Evolutionary conservation across 164 flowering plant genomes (phyloP).

Genomic region (Piper longum): DNA sequence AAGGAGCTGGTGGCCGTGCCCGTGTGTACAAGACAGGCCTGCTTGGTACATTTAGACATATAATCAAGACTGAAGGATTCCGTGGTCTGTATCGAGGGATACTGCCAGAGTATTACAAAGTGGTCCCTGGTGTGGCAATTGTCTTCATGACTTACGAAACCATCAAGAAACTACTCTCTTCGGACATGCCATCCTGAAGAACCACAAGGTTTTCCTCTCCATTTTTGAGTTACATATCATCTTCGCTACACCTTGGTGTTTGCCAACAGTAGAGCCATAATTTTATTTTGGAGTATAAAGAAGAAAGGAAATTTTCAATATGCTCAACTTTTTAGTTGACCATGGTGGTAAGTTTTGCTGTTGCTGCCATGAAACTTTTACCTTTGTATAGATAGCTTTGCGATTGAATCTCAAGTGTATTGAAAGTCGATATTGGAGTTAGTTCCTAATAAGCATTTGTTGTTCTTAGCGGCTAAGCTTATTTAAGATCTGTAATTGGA

Average conservation of each 20-base stretch:
- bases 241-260: neutral
- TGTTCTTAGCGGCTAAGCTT: no score
- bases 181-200: neutral
- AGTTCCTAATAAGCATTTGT: constrained; percentile 1
- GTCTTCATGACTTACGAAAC: constrained; percentile 76
- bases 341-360: constrained; percentile 39
- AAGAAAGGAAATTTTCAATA: constrained; percentile 10
- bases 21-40: constrained; percentile 53
- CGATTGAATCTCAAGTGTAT: constrained; percentile 13
- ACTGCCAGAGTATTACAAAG: constrained; percentile 79
- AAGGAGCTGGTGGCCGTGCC: constrained; percentile 73
- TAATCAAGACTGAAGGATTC: constrained; percentile 46
- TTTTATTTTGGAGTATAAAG: constrained; percentile 7
- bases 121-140: constrained; percentile 75
- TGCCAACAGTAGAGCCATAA: constrained; percentile 4
- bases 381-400: constrained; percentile 23
- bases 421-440: constrained; percentile 3
- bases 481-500: no score
- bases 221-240: neutral
- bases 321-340: constrained; percentile 1
- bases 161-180: constrained; percentile 39
- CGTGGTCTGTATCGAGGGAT: constrained; percentile 71
- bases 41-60: constrained; percentile 54
- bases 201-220: neutral
- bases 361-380: constrained; percentile 21